Base-by-base conservation (phyloP, 2,329 filamentous ascomycete genomes). In the Penicillium sp. region DNA sequence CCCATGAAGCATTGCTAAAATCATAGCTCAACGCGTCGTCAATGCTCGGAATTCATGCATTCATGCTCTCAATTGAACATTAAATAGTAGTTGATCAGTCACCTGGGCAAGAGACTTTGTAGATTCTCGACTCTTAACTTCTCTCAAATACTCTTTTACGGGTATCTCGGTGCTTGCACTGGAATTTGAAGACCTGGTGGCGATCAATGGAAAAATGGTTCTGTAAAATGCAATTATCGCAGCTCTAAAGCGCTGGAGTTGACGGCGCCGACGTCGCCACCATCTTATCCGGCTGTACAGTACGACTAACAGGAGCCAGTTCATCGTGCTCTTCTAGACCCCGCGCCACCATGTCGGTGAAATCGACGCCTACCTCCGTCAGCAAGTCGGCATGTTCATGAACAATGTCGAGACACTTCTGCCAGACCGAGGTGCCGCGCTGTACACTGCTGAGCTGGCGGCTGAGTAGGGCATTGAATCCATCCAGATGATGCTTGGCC, bases 401-500 rank as follows among this genome's bases (percentile, higher is more conserved):
- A 4, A 92, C 89, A 57, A 87, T 81, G 38, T 86, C 82, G 75
- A 96, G 84, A 71, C 93, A 97, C 63, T 88, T 81, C 46, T 80
- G 81, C 88, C 89, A 96, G 1, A 88, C 80, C 39, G 82, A 78
- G 12, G 86, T 86, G n/a, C 81, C 84, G 43, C 78, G 80, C 53
- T 95, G 86, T 2, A 93, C 87, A 65, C 88, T 90, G 71, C 89
- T 95, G 53, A 98, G 75, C 72, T 97, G 93, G 51, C 92, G 79
- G 31, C 80, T 82, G 32, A 98, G 76, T 44, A 93, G 83, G 40
- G 78, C 79, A 63, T 96, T 97, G 76, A 97, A 97, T 1, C 84
- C 84, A 61, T 96, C 91, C 1, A 97, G 83, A 66, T 95, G 85
- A 61, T 93, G 87, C 71, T 96, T 97, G n/a, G 90, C 91, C 93